Percentiles rank a stretch among this genome's conserved stretches.
These are phyloP conservation scores for Kwoniella botswanensis DNA, from an alignment of 768 basidiomycete species.

Conservation along the genomic window DNA sequence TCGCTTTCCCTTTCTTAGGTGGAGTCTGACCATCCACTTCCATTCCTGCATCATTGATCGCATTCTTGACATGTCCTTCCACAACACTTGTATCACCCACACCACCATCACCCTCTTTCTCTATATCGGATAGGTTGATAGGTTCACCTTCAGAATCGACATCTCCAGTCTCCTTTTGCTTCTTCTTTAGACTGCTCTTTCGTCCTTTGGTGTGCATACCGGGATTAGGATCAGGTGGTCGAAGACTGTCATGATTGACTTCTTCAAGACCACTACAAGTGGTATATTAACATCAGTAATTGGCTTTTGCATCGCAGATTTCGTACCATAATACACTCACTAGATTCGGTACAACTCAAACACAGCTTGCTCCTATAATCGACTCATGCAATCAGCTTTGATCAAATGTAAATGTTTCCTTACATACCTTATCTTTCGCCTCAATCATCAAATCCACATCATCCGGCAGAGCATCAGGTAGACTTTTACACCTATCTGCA, in stretches of 20 bases:
- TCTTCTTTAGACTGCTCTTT: constrained; percentile 59
- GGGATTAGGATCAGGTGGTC: constrained; percentile 61
- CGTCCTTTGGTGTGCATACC: constrained; percentile 62
- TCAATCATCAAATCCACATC: constrained; percentile 82
- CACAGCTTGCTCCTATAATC: constrained; percentile 93
- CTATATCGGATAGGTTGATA: constrained; percentile 42
- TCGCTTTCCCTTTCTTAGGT: constrained; percentile 7
- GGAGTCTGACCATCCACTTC: constrained; percentile 23
- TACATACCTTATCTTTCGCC: constrained; percentile 56
- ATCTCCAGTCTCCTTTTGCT: constrained; percentile 47
- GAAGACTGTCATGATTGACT: constrained; percentile 65
- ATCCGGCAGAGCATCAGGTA: constrained; percentile 65
- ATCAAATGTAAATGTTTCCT: constrained; percentile 6
- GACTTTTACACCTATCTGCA: constrained; percentile 74
- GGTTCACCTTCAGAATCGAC: constrained; percentile 51
- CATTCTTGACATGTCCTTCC: constrained; percentile 22
- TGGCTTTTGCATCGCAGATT: too few species aligned
- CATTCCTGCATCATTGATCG: constrained; percentile 25
- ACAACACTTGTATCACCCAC: constrained; percentile 44
- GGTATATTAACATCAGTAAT: too few species aligned
- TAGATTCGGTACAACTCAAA: constrained; percentile 83
- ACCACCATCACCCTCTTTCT: constrained; percentile 53
- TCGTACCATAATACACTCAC: constrained; percentile 22
- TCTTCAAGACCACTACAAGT: constrained; percentile 63
- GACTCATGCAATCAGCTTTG: constrained; percentile 63